Percentiles rank a stretch among this genome's conserved stretches.
These are phyloP conservation scores for Graphiopsis chlorocephala DNA, from an alignment of 2,329 filamentous ascomycete species.

Conservation along the genomic window DNA sequence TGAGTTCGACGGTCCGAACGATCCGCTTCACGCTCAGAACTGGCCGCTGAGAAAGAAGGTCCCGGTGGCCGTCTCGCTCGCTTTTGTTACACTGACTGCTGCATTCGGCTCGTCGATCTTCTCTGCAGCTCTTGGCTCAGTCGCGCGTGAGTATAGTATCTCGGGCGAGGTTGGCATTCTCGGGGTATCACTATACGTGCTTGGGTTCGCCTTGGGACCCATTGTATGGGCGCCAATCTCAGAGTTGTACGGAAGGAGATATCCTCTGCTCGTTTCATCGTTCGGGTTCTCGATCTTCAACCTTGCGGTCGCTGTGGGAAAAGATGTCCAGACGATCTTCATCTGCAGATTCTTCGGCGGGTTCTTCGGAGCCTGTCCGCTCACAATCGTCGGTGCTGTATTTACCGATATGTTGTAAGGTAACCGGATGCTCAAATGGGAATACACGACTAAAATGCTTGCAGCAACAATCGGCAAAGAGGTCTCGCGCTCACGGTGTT, in stretches of 20 bases:
- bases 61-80: constrained; percentile 64
- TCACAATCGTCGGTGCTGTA: constrained; percentile 44
- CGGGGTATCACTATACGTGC: constrained; percentile 46
- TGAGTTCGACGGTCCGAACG: constrained; percentile 76
- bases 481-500: constrained; percentile 40
- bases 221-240: constrained; percentile 43
- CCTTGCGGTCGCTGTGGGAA: constrained; percentile 45
- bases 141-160: constrained; percentile 44
- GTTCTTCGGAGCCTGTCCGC: constrained; percentile 44
- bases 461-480: constrained; percentile 31
- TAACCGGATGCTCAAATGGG: neutral
- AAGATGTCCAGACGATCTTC: constrained; percentile 38
- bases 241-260: constrained; percentile 47
- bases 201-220: constrained; percentile 28
- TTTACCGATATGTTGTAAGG: constrained; percentile 43
- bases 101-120: constrained; percentile 61
- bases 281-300: constrained; percentile 46
- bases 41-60: constrained; percentile 81
- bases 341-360: constrained; percentile 38
- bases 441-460: neutral
- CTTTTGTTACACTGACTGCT: constrained; percentile 68
- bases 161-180: constrained; percentile 46
- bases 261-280: constrained; percentile 44
- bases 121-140: constrained; percentile 43
- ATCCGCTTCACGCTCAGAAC: constrained; percentile 83